Conservation (phyloP, 2,329 filamentous ascomycete species). For the Monilinia fructigena region DNA sequence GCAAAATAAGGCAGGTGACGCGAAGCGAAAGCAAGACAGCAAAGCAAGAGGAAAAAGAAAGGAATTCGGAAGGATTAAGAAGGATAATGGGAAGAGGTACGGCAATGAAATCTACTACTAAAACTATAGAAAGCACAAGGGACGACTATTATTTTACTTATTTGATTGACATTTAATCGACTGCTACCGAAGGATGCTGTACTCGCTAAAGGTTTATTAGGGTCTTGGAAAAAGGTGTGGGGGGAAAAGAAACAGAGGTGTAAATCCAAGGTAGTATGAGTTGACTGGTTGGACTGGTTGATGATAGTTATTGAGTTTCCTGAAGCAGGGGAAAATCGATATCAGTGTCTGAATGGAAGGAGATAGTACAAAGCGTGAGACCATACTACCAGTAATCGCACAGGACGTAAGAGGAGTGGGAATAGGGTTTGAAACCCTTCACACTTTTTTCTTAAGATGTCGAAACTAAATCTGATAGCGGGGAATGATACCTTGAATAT, state of each 20-base stretch:
- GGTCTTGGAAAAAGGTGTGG: slow-evolving; percentile 20
- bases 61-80: neutral
- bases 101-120: slow-evolving; percentile 16
- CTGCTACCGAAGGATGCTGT: slow-evolving; percentile 21
- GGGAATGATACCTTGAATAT: slow-evolving; percentile 1
- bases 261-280: slow-evolving; percentile 15
- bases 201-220: slow-evolving; percentile 22
- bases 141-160: slow-evolving; percentile 21
- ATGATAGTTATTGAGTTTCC: neutral
- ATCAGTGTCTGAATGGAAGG: slow-evolving; percentile 15
- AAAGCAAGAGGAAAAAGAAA: neutral
- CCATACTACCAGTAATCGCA: slow-evolving; percentile 16
- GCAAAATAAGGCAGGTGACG: neutral
- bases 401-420: slow-evolving; percentile 18
- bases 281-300: neutral
- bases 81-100: slow-evolving; percentile 1
- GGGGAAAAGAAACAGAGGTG: slow-evolving; percentile 16
- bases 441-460: slow-evolving; percentile 17
- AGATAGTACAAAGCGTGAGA: slow-evolving; percentile 15
- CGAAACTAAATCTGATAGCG: slow-evolving; percentile 15
- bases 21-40: too few relatives aligned
- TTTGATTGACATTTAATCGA: slow-evolving; percentile 25
- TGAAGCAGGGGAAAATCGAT: slow-evolving; percentile 17
- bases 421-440: slow-evolving; percentile 16
- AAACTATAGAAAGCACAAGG: slow-evolving; percentile 16